phyloP scores from a whole-genome alignment of 805 yeast species.

The Candida takata region DNA sequence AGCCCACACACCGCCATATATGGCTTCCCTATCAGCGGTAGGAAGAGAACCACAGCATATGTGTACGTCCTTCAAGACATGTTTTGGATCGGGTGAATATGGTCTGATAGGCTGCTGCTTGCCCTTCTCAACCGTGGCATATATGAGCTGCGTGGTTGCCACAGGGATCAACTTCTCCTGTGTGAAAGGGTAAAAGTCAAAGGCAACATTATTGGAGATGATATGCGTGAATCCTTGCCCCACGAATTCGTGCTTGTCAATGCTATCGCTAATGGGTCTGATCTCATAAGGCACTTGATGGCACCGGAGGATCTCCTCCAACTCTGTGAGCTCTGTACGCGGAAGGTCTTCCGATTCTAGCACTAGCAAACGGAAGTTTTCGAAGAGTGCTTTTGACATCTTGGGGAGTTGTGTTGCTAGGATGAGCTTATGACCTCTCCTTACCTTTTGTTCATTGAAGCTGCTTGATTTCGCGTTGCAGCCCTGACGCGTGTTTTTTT shows the following conservation, averaged over 20 bases:
- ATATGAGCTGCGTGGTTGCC: conserved; percentile 56
- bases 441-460: too few relatives aligned
- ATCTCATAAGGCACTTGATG: conserved; percentile 23
- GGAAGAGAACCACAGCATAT: conserved; percentile 55
- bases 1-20: conserved; percentile 57
- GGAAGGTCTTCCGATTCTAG: conserved; percentile 14
- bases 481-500: neutral
- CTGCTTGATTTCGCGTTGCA: neutral
- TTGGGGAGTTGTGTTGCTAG: too few relatives aligned
- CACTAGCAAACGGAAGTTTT: conserved; percentile 18
- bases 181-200: conserved; percentile 34
- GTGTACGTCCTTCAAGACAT: conserved; percentile 54
- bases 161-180: conserved; percentile 54
- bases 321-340: conserved; percentile 10
- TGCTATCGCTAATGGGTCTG: conserved; percentile 13
- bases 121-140: conserved; percentile 35
- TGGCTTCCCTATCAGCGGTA: conserved; percentile 55
- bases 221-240: conserved; percentile 35
- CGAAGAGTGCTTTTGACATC: conserved; percentile 17
- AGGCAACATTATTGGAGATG: conserved; percentile 44
- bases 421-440: too few relatives aligned
- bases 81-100: conserved; percentile 67
- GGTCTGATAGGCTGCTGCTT: conserved; percentile 45
- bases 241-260: conserved; percentile 18
- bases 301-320: conserved; percentile 16